Conservation (phyloP, 1,284 basidiomycete genomes). For the Ustilago hordei region DNA sequence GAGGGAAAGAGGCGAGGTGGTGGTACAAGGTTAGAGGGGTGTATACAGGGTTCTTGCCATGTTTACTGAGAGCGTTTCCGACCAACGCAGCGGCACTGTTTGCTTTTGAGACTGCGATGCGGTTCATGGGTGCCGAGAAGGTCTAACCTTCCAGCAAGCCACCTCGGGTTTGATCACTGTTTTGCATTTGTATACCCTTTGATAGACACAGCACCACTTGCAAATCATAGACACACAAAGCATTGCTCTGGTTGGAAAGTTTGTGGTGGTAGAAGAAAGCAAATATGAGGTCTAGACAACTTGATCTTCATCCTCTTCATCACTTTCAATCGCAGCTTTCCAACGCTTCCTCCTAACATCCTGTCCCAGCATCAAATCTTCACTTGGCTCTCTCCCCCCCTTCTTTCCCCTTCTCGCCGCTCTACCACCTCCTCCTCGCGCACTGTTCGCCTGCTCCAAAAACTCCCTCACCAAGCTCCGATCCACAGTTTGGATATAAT, state of each 20-base stretch:
- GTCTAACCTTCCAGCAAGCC: constrained; percentile 11
- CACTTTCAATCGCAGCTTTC: constrained; percentile 37
- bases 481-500: constrained; percentile 65
- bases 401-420: background rate
- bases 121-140: constrained; percentile 62
- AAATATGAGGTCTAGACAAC: too few species aligned
- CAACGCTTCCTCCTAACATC: constrained; percentile 40
- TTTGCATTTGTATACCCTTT: constrained; percentile 10
- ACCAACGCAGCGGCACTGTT: constrained; percentile 65
- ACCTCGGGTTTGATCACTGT: too few species aligned
- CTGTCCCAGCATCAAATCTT: constrained; percentile 33
- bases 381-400: constrained; percentile 1
- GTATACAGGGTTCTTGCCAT: constrained; percentile 63
- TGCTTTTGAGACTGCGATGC: constrained; percentile 66
- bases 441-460: constrained; percentile 12
- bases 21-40: constrained; percentile 35
- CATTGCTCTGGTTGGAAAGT: too few species aligned
- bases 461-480: constrained; percentile 47
- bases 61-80: constrained; percentile 64
- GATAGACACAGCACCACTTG: constrained; percentile 5
- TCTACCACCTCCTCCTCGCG: background rate
- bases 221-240: background rate
- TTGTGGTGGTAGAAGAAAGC: too few species aligned
- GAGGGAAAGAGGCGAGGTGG: constrained; percentile 23
- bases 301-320: constrained; percentile 27